Base-by-base conservation (phyloP, 148 eudicot genomes). In the Mesembryanthemum crystallinum region DNA sequence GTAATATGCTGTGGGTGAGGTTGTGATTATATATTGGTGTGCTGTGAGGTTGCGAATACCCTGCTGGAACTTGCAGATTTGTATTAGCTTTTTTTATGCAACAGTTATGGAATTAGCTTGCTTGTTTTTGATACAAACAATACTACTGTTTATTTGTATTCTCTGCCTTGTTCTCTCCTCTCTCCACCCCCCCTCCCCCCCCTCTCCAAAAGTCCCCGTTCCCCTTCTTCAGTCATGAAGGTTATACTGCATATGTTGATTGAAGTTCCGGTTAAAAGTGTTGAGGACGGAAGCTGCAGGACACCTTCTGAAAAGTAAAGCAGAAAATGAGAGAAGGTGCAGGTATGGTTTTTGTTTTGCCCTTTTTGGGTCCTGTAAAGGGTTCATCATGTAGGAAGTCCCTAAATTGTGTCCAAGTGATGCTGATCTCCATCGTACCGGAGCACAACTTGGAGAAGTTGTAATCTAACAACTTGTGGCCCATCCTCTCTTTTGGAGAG, bases 1-100 rank as follows among this genome's bases (percentile, higher is more conserved):
- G 83, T 67, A 66, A 58, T 76, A 70, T 70, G 61, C 51, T 24
- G 62, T 75, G 64, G 67, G 68, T 27, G 42, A 58, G 69, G 74
- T 60, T 51, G 61, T 29, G 51, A 70, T 60, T 77, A 37, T 76
- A 39, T 59, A 72, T 32, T 49, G 72, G 67, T 30, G 72, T 69
- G 68, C 28, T 57, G 12, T 66, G 62, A 65, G 51, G 42, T 43
- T 35, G 52, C 51, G 18, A 75, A 35, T 10, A 10, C 67, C 15
- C 42, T 54, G 27, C 39, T 71, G 68, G 67, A 71, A 76, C 64
- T 69, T 49, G 15, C 54, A 76, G 37, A 24, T 43, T 72, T 81
- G 83, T 76, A 66, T 24, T 58, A 17, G 21, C 57, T 35, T 17
- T 72, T 63, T 72, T 47, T 60, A 67, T 24, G 23, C 32, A 23